Base-by-base conservation (phyloP, 345 rosid species). In the Physaria fendleri region DNA sequence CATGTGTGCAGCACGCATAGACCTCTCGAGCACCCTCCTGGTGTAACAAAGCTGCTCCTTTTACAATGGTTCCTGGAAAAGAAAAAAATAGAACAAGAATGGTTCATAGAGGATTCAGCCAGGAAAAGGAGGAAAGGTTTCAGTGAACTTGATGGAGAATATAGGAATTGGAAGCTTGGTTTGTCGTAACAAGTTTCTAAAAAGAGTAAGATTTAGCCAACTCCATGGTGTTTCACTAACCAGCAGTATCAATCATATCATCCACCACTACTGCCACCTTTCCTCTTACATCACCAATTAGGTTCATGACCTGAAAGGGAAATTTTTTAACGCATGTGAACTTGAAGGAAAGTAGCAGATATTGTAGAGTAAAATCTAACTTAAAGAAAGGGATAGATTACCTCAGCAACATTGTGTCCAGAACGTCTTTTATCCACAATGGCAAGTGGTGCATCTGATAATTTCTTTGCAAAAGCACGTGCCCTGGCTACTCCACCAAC, bases 401-500 rank as follows among this genome's bases (percentile, higher is more conserved):
- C 98, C 95, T 88, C 98, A 7, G 98, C 97, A 57, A 88, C 95
- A 80, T 92, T 92, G 80, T 92, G 98, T 24, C 88, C 98, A 15
- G 85, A 90, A 18, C 96, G 98, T 62, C 98, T 84, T 82, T 92
- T 88, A 80, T 92, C 98, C 17, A 92, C 98, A 68, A 92, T 88
- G 49, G 98, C 98, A 53, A 92, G 80, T 17, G 98, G 98, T 6
- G 98, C 98, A 73, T 88, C 96, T 0, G 95, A 88, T 52, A 92
- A 67, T 46, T 88, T 92, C 73, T 92, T 92, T 13, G 98, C 95
- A 71, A 92, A 92, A 52, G 96, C 81, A 9, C 96, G 96, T 62
- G 98, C 98, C 45, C 98, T 80, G n/a, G 98, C 98, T 35, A 88
- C 96, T 62, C 98, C 98, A 56, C 98, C 98, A 61, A 92, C 98